Percentiles rank a stretch among this genome's conserved stretches.
These are phyloP conservation scores for Alternaria arborescens DNA, from an alignment of 2,329 filamentous ascomycete species.

Conservation along the genomic window DNA sequence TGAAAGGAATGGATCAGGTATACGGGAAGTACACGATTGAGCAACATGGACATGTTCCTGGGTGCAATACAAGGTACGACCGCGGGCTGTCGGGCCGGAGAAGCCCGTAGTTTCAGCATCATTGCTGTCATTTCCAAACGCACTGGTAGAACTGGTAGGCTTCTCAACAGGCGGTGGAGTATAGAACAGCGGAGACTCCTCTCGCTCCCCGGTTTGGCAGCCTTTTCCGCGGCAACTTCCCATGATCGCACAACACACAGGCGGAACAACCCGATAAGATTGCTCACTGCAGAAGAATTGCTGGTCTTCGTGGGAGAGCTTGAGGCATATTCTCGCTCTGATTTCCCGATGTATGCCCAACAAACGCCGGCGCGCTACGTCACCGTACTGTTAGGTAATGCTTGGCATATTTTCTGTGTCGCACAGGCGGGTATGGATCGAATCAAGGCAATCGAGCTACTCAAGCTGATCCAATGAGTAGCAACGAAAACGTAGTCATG, in stretches of 20 bases:
- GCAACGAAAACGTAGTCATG: neutral
- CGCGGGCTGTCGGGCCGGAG: neutral
- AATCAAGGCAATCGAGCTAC: neutral
- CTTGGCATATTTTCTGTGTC: neutral
- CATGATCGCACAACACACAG: neutral
- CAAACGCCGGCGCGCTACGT: neutral
- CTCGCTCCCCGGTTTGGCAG: neutral
- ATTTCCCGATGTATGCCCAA: neutral
- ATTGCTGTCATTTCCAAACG: neutral
- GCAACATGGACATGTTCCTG: neutral
- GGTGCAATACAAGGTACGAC: neutral
- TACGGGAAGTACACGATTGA: neutral
- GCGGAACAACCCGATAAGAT: neutral
- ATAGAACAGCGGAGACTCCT: conserved; percentile 8
- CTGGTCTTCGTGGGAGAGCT: neutral
- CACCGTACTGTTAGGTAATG: neutral
- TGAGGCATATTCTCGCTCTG: neutral
- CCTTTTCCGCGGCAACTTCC: neutral
- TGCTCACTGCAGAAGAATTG: neutral
- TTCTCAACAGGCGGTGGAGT: conserved; percentile 10
- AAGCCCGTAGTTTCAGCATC: neutral
- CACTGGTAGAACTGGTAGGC: neutral
- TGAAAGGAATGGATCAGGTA: neutral
- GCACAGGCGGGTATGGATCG: neutral
- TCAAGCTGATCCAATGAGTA: neutral